Conservation (phyloP, 352 stramenopile genomes). For the Elongisporangium senticosum region DNA sequence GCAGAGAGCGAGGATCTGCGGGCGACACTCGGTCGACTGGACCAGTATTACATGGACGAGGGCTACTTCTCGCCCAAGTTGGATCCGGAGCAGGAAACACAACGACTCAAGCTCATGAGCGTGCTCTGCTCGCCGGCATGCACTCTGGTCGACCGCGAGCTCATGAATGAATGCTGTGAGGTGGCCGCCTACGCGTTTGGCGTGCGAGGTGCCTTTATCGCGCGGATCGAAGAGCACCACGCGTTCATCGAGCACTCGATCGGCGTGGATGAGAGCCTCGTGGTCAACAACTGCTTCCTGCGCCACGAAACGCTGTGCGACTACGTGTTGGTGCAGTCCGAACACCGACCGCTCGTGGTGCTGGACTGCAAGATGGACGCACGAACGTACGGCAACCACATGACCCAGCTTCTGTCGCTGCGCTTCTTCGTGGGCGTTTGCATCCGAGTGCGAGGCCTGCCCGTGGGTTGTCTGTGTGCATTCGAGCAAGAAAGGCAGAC, state of each 20-base stretch:
- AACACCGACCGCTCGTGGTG: conserved; percentile 34
- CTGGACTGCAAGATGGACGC: conserved; percentile 38
- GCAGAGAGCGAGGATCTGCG: conserved; percentile 30
- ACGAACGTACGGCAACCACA: conserved; percentile 40
- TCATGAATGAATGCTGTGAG: conserved; percentile 60
- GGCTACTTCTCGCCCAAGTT: conserved; percentile 37
- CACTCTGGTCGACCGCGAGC: conserved; percentile 44
- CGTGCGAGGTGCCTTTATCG: conserved; percentile 44
- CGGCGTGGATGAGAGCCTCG: conserved; percentile 21
- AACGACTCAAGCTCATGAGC: conserved; percentile 42
- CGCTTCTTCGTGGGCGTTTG: conserved; percentile 43
- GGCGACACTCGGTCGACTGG: conserved; percentile 37
- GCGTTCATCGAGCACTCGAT: conserved; percentile 47
- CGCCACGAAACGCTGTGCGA: conserved; percentile 48
- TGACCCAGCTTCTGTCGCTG: conserved; percentile 53
- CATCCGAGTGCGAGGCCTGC: conserved; percentile 42
- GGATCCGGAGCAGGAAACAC: conserved; percentile 27
- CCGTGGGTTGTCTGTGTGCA: conserved; percentile 51
- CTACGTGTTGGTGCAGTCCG: conserved; percentile 45
- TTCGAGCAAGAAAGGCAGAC: conserved; percentile 34
- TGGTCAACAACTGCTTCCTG: conserved; percentile 23
- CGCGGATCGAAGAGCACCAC: conserved; percentile 39
- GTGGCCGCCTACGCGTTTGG: conserved; percentile 35
- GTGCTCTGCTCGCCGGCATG: conserved; percentile 50
- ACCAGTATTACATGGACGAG: conserved; percentile 40